These are phyloP conservation scores for Lablab purpureus DNA, from an alignment of 306 rosid genomes.

Conservation along the genomic window DNA sequence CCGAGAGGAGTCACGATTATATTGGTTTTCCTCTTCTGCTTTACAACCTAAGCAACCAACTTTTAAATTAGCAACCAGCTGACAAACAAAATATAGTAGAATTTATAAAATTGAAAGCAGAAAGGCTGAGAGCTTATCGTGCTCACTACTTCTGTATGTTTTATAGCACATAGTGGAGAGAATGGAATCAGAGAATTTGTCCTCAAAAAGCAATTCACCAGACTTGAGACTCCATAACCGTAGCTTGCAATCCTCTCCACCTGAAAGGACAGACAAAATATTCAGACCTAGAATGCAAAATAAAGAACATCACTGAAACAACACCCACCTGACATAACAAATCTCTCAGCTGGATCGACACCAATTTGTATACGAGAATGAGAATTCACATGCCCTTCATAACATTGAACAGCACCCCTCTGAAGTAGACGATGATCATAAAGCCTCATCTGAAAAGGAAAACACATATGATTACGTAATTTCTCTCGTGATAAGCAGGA, in stretches of 20 bases:
- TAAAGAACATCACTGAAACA: conserved; percentile 29
- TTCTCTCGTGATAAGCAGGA: not conserved
- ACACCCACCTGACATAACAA: conserved; percentile 74
- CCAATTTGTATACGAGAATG: conserved; percentile 75
- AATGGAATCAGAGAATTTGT: conserved; percentile 67
- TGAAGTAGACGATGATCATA: conserved; percentile 82
- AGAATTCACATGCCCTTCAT: conserved; percentile 85
- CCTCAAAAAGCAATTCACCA: conserved; percentile 86
- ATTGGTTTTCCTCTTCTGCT: conserved; percentile 44
- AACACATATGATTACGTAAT: conserved; percentile 21
- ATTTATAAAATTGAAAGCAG: conserved; percentile 16
- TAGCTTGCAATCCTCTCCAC: conserved; percentile 90
- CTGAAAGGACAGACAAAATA: conserved; percentile 52
- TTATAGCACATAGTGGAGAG: conserved; percentile 77
- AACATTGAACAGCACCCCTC: conserved; percentile 85
- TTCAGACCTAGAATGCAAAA: conserved; percentile 23
- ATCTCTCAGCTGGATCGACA: conserved; percentile 85
- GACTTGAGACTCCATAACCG: conserved; percentile 88
- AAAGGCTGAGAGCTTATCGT: conserved; percentile 34
- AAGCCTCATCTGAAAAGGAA: conserved; percentile 66
- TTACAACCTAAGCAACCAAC: conserved; percentile 46
- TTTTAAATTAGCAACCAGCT: conserved; percentile 25
- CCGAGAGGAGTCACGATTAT: conserved; percentile 38
- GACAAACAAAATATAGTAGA: not conserved
- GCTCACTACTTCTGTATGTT: conserved; percentile 45